phyloP scores from a whole-genome alignment of 176 grass and related monocot genomes.

The Rhynchospora pubera region DNA sequence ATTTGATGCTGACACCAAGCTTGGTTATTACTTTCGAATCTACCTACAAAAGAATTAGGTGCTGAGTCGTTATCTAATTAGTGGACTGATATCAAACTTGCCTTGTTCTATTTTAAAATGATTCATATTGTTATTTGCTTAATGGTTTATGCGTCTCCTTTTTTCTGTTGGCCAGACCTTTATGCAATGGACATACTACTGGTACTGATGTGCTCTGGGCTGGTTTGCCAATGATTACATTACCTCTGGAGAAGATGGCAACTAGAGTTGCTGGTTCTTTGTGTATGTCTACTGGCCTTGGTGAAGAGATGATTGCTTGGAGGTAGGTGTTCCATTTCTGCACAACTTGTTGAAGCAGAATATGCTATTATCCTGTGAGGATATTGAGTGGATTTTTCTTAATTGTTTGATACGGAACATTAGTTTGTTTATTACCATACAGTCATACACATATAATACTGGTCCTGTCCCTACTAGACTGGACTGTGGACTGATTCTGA shows the following conservation, averaged over 20 bases:
- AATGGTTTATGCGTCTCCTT: background rate
- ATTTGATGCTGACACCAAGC: background rate
- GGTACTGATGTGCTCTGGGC: slow-evolving; percentile 87
- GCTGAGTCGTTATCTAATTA: background rate
- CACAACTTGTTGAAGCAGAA: background rate
- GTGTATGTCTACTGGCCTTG: slow-evolving; percentile 59
- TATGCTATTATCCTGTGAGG: background rate
- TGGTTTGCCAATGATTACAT: slow-evolving; percentile 78
- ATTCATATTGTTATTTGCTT: background rate
- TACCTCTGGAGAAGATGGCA: slow-evolving; percentile 90
- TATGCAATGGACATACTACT: slow-evolving; percentile 88
- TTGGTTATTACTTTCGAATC: background rate
- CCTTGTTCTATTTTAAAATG: background rate
- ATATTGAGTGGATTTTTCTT: background rate
- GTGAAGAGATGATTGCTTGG: slow-evolving; percentile 74
- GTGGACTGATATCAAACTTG: background rate
- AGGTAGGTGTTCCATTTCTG: slow-evolving; percentile 29
- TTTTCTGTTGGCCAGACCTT: slow-evolving; percentile 38
- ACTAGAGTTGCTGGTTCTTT: slow-evolving; percentile 88
- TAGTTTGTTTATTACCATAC: no score
- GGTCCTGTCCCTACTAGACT: no score
- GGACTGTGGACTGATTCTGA: no score
- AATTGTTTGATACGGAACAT: no score
- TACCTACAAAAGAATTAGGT: background rate
- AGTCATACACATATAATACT: no score